phyloP scores from a whole-genome alignment of 768 basidiomycete genomes.

The Trametes cinnabarina region DNA sequence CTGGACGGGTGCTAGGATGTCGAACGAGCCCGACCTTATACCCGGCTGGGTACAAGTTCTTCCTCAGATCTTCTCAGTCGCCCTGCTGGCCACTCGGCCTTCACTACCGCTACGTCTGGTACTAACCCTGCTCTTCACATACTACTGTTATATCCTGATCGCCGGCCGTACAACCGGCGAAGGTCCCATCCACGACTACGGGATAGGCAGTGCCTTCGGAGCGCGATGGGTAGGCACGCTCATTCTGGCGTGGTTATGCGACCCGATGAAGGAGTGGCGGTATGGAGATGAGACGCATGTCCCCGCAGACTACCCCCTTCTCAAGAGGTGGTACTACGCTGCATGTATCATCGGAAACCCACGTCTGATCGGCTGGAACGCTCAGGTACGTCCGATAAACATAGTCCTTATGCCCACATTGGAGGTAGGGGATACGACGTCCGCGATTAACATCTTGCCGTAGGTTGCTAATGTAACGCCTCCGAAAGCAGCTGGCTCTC shows the following conservation, averaged over 20 bases:
- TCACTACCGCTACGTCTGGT: background rate
- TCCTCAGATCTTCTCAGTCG: background rate
- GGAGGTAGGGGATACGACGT: too few species aligned
- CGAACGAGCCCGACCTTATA: background rate
- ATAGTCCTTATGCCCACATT: background rate
- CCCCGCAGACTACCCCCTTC: background rate
- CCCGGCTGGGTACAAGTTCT: background rate
- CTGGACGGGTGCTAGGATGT: background rate
- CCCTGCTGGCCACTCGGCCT: background rate
- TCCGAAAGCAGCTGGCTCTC: background rate
- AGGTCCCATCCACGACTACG: background rate
- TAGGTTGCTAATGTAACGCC: conserved; percentile 11
- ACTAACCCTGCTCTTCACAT: background rate
- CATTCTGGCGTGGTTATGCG: background rate
- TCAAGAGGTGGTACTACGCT: background rate
- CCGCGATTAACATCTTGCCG: background rate
- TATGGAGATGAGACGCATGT: background rate
- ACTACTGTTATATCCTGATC: background rate
- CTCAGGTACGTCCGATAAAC: background rate
- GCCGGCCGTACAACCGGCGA: background rate
- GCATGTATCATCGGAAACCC: background rate
- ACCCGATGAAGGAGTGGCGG: background rate
- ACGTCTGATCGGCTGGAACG: background rate
- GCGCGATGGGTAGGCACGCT: background rate
- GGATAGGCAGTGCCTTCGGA: background rate